Evolutionary conservation across 2,329 filamentous ascomycete genomes (phyloP), one percentile per base, ranked within the genome.

Genomic region (Sclerotinia glacialis): DNA sequence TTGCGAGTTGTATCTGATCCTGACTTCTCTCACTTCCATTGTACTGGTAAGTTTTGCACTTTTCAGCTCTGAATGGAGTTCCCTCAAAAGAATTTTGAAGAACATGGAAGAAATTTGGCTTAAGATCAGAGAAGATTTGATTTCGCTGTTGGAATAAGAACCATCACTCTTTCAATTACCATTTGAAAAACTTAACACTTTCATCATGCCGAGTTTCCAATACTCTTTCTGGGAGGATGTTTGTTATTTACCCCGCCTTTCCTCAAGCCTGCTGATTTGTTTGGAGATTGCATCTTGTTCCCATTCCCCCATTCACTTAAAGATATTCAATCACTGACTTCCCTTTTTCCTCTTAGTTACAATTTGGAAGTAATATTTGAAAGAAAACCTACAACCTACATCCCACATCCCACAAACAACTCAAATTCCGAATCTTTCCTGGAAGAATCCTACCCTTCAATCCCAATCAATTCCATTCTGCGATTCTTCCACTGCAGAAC

Each of bases 321-420:
- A 47, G 14, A 23, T 18, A 34, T 47, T 60, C 55, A 47, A 46
- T 59, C 12, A 47, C 56, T 47, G 26, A 49, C 58, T 49, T 34
- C n/a, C 49, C 4, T 49, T 5, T 5, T 37, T 60, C 2, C 3
- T 9, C 40, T 49, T 61, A 61, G 58, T 44, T 49, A 26, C 44
- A 5, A 61, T 12, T 23, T 37, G 37, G 31, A 49, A 60, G 49
- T 42, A 18, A 40, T 37, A 49, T 18, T 26, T 47, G 8, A 26
- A 21, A 12, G 7, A 26, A 16, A 26, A 61, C 8, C 6, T 3
- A n/a, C 16, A 53, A 34, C 3, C n/a, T n/a, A n/a, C n/a, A n/a
- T n/a, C n/a, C n/a, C n/a, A n/a, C n/a, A n/a, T n/a, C n/a, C 7
- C 6, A 31, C 14, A 44, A 59, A n/a, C 26, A 61, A 49, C 9